Conservation (phyloP, 768 basidiomycete genomes). For the Trametes coccinea region DNA sequence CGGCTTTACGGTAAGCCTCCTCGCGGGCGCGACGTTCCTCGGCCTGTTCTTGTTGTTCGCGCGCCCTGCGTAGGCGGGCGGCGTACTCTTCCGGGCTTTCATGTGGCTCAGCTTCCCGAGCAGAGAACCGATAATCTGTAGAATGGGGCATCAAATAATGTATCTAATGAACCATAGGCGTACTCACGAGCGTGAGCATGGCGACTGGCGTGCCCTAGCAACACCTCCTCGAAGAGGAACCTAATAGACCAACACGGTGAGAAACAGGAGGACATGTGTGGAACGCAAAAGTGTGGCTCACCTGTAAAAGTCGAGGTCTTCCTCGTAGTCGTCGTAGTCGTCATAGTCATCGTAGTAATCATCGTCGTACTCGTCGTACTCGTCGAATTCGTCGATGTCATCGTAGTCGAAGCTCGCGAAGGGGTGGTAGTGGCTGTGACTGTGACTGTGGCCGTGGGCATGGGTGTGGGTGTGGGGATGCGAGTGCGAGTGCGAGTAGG, state of each 20-base stretch:
- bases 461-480: slow-evolving; percentile 25
- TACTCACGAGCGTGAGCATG: slow-evolving; percentile 19
- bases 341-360: slow-evolving; percentile 8
- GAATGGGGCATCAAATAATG: too few species aligned
- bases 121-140: slow-evolving; percentile 22
- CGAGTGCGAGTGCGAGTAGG: slow-evolving; percentile 14
- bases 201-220: slow-evolving; percentile 39
- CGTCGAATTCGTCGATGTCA: slow-evolving; percentile 38
- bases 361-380: slow-evolving; percentile 39
- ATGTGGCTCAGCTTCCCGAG: slow-evolving; percentile 26
- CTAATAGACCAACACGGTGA: slow-evolving; percentile 30
- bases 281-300: slow-evolving; percentile 25
- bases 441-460: slow-evolving; percentile 39
- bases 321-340: slow-evolving; percentile 34
- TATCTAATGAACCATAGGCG: not conserved
- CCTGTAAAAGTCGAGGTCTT: slow-evolving; percentile 47
- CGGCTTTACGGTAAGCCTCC: slow-evolving; percentile 48
- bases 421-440: slow-evolving; percentile 34
- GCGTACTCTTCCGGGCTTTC: slow-evolving; percentile 57
- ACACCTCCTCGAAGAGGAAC: slow-evolving; percentile 48
- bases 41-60: slow-evolving; percentile 57
- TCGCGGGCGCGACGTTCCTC: slow-evolving; percentile 54
- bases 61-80: slow-evolving; percentile 47
- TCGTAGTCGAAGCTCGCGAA: slow-evolving; percentile 34
- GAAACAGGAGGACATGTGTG: not conserved